Evolutionary conservation across 2,329 filamentous ascomycete genomes (phyloP).

Genomic region (Albophoma yamanashiensis): DNA sequence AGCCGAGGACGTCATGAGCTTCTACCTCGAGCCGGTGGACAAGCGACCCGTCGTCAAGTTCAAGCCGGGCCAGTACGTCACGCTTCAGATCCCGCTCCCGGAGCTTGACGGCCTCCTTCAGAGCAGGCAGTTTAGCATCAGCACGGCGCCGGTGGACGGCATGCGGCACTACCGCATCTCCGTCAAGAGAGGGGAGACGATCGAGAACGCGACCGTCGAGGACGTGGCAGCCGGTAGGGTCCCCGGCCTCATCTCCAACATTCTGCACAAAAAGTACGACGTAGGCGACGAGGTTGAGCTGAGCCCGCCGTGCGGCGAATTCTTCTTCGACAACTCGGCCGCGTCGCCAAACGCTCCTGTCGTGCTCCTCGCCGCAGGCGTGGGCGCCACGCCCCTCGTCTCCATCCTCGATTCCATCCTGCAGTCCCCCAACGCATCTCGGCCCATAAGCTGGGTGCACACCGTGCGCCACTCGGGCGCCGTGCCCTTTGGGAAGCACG

Average conservation of each 20-base stretch:
- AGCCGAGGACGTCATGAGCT: slow-evolving; percentile 50
- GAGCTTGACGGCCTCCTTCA: slow-evolving; percentile 50
- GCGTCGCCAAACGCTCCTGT: slow-evolving; percentile 38
- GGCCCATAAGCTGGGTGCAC: slow-evolving; percentile 54
- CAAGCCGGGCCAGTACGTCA: slow-evolving; percentile 65
- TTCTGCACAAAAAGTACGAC: slow-evolving; percentile 35
- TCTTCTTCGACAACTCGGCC: slow-evolving; percentile 43
- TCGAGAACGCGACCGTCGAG: slow-evolving; percentile 14
- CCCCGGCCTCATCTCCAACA: slow-evolving; percentile 40
- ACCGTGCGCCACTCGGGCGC: slow-evolving; percentile 38
- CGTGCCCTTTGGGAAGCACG: slow-evolving; percentile 44
- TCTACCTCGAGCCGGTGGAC: slow-evolving; percentile 58
- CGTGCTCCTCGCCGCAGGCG: slow-evolving; percentile 57
- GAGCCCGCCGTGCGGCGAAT: slow-evolving; percentile 47
- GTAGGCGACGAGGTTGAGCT: slow-evolving; percentile 44
- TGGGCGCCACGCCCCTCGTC: slow-evolving; percentile 57
- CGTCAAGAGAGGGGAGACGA: slow-evolving; percentile 54
- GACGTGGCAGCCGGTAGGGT: slow-evolving; percentile 22
- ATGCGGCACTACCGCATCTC: slow-evolving; percentile 59
- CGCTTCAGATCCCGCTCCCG: slow-evolving; percentile 50
- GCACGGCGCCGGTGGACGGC: slow-evolving; percentile 39
- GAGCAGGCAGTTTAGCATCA: slow-evolving; percentile 66
- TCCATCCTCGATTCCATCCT: slow-evolving; percentile 51
- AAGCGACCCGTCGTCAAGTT: slow-evolving; percentile 44
- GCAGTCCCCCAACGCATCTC: slow-evolving; percentile 13